These are phyloP conservation scores for Populus alba DNA, from an alignment of 345 rosid genomes.

Conservation along the genomic window DNA sequence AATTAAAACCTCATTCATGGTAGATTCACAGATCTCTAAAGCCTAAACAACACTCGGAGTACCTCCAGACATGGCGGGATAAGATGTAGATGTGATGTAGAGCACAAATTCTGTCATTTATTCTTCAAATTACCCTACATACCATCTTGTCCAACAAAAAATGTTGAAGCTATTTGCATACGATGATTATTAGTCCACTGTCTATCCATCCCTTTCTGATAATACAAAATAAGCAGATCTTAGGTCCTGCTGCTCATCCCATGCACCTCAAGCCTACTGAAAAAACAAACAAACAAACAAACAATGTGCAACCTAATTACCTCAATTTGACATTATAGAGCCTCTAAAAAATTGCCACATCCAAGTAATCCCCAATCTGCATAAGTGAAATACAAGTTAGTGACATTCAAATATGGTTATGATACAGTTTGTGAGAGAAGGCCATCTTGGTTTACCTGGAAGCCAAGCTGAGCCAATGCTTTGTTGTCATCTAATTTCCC, in stretches of 20 bases:
- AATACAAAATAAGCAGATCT: not conserved
- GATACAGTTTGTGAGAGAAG: not conserved
- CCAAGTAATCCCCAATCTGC: slow-evolving; percentile 95
- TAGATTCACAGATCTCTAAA: not conserved
- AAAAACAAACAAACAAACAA: not conserved
- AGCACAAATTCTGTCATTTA: too few relatives aligned
- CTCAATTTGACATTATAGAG: not conserved
- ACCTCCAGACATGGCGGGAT: too few relatives aligned
- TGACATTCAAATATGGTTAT: not conserved
- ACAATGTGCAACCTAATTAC: not conserved
- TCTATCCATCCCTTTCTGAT: too few relatives aligned
- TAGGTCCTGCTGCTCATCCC: not conserved
- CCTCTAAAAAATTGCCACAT: slow-evolving; percentile 63
- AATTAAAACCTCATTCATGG: not conserved
- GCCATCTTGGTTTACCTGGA: slow-evolving; percentile 49
- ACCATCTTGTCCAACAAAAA: too few relatives aligned
- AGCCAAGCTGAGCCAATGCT: slow-evolving; percentile 70
- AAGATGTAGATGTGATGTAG: too few relatives aligned
- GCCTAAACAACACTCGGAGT: too few relatives aligned
- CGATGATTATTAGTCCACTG: too few relatives aligned
- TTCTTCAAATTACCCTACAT: too few relatives aligned
- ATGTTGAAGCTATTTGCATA: too few relatives aligned
- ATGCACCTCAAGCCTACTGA: not conserved
- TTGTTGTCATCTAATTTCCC: slow-evolving; percentile 73
- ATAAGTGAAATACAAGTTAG: slow-evolving; percentile 12